Base-by-base conservation (phyloP, 352 stramenopile species). In the Pythium phragmitis region DNA sequence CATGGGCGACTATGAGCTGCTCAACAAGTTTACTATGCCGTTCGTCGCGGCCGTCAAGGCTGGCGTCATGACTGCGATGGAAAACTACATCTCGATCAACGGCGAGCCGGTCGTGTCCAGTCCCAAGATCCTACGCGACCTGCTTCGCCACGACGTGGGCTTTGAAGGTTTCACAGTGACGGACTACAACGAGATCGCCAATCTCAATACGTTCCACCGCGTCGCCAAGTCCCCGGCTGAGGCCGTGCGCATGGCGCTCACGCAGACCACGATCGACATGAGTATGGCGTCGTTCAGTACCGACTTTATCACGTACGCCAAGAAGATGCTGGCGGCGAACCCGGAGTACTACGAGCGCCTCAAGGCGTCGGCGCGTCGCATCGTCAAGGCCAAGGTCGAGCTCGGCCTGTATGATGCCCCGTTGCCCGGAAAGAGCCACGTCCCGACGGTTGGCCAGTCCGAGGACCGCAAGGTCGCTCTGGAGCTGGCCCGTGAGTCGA, bases 51-150 rank as follows among this genome's bases (percentile, higher is more conserved):
- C 88, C 13, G 82, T 96, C n/a, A 73, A 87, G 28, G 85, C 94
- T 3, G 86, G 84, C 6, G 83, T 83, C 5, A 76, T 95, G 62
- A 93, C 92, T 0, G 83, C 93, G 2, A 98, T 98, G 96, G 93
- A 98, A 72, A 96, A 73, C 52, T 98, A 98, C 76, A 89, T 92
- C 41, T 94, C 96, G 59, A 69, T 97, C 56, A 97, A 97, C 57
- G 91, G 91, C 7, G 79, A 98, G 23, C 95, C 95, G 0, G 88
- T 98, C 11, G 84, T 96, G 6, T 76, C 82, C 16, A 98, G 89
- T 51, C 70, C 73, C n/a, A 82, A 88, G 43, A 76, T 82, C 49
- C 71, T 95, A 0, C 51, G 39, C n/a, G 51, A 63, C 36, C 26
- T 73, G 23, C 36, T 96, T 8, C 69, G 88, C 14, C 60, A 86